A percentile compares a stretch with the other conserved stretches of the same genome.
Conservation (phyloP, 1,284 basidiomycete species). For the Malassezia brasiliensis region DNA sequence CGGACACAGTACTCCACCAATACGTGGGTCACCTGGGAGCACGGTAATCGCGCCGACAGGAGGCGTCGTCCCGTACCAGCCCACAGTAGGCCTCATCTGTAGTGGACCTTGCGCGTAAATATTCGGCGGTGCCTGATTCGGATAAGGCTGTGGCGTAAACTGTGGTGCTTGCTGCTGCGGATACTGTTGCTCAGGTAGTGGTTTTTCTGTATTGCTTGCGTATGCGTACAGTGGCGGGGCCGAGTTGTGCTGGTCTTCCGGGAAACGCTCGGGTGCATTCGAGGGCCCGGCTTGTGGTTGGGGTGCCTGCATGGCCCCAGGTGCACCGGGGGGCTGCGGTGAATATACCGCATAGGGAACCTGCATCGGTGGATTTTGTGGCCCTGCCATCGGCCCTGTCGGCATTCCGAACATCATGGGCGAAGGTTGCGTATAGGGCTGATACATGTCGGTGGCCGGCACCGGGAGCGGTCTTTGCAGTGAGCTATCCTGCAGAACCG, state of each 20-base stretch:
- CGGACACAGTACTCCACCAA: constrained; percentile 23
- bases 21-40: constrained; percentile 24
- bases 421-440: too few relatives aligned
- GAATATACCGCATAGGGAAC: background rate
- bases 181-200: constrained; percentile 11
- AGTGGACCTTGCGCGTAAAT: background rate
- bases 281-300: background rate
- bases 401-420: too few relatives aligned
- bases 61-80: constrained; percentile 10
- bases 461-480: constrained; percentile 2
- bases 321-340: background rate
- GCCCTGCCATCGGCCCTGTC: too few relatives aligned
- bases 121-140: background rate
- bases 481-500: background rate
- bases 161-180: background rate
- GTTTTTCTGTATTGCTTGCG: background rate
- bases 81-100: background rate
- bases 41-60: constrained; percentile 19
- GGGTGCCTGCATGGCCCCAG: background rate
- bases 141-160: background rate
- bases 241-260: constrained; percentile 5
- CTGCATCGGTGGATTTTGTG: too few relatives aligned
- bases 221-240: constrained; percentile 12
- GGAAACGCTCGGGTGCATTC: background rate
- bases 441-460: too few relatives aligned